These are phyloP conservation scores for Ustilago tritici DNA, from an alignment of 1,284 basidiomycete species.

Conservation along the genomic window DNA sequence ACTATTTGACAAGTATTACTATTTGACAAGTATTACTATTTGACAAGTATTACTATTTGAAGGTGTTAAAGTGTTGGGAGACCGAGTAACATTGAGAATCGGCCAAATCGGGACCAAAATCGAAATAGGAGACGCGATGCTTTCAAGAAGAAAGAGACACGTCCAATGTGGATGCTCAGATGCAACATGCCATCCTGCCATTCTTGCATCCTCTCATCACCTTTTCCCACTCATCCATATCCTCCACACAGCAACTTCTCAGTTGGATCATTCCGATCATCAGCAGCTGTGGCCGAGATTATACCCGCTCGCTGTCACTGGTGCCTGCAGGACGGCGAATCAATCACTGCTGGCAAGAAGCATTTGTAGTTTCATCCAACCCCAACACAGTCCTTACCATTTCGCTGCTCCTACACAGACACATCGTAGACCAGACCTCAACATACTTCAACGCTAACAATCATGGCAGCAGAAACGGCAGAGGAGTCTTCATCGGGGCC, in stretches of 20 bases:
- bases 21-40: no score
- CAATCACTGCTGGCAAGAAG: neutral
- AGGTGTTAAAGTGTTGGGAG: no score
- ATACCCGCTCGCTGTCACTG: neutral
- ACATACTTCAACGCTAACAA: neutral
- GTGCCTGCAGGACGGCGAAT: neutral
- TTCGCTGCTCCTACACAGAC: neutral
- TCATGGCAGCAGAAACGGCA: slow-evolving; percentile 20
- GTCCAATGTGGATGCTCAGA: slow-evolving; percentile 11
- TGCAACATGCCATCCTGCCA: neutral
- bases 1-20: no score
- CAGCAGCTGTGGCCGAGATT: neutral
- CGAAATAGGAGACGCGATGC: slow-evolving; percentile 4
- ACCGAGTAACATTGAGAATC: neutral
- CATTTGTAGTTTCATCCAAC: neutral
- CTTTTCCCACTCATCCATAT: neutral
- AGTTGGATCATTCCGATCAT: neutral
- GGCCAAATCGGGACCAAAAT: slow-evolving; percentile 7
- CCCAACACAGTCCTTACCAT: neutral
- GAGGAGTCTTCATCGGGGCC: slow-evolving; percentile 20
- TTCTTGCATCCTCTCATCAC: slow-evolving; percentile 1
- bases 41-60: no score
- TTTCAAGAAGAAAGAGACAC: slow-evolving; percentile 6
- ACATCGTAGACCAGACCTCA: neutral
- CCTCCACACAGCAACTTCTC: neutral